A percentile compares a stretch with the other conserved stretches of the same genome.
phyloP scores from a whole-genome alignment of 1,284 basidiomycete species.

The Gomphus bonarii region DNA sequence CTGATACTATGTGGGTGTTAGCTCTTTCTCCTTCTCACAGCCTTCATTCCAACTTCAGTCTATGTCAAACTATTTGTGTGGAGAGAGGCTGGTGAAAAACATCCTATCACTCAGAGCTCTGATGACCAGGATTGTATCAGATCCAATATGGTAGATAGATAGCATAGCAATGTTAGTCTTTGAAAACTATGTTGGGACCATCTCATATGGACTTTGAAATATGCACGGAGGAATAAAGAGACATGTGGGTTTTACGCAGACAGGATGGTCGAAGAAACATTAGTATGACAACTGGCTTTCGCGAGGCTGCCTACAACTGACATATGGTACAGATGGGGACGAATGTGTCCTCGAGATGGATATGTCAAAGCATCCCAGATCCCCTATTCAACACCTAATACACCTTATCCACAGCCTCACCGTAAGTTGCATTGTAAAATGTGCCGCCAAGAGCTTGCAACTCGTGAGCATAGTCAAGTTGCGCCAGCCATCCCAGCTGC shows the following conservation, averaged over 20 bases:
- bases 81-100: too few species aligned
- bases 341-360: constrained; percentile 50
- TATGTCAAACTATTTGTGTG: too few species aligned
- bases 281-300: constrained; percentile 39
- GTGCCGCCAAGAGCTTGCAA: constrained; percentile 83
- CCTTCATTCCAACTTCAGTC: too few species aligned
- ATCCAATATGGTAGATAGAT: too few species aligned
- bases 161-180: too few species aligned
- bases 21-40: too few species aligned
- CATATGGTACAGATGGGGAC: constrained; percentile 48
- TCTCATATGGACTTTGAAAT: too few species aligned
- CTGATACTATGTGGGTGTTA: too few species aligned
- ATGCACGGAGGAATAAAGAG: constrained; percentile 57
- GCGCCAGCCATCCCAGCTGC: constrained; percentile 49
- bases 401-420: constrained; percentile 37
- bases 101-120: too few species aligned
- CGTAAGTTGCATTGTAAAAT: constrained; percentile 81
- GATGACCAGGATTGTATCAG: too few species aligned
- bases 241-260: constrained; percentile 78
- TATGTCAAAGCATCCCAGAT: constrained; percentile 65
- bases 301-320: neutral
- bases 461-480: constrained; percentile 76
- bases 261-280: constrained; percentile 60
- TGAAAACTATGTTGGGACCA: too few species aligned
- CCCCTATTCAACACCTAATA: constrained; percentile 52